Evolutionary conservation across 352 stramenopile genomes (phyloP).

Genomic region (Phytophthora citricola): DNA sequence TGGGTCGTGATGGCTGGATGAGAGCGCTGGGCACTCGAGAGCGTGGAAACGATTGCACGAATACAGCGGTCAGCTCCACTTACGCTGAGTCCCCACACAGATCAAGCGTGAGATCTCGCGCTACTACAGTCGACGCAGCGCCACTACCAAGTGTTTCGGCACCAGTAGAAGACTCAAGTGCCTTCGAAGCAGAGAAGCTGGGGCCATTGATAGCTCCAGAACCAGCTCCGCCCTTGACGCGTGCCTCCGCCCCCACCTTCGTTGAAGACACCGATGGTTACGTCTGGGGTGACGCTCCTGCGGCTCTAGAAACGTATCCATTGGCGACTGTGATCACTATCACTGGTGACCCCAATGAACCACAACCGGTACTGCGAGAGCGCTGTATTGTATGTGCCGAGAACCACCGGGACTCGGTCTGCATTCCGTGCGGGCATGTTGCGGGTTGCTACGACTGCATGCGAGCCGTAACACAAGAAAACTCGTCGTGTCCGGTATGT

Average conservation of each 20-base stretch:
- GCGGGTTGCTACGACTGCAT: slow-evolving; percentile 64
- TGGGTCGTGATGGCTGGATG: slow-evolving; percentile 49
- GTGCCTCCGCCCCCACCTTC: slow-evolving; percentile 33
- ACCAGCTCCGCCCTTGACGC: slow-evolving; percentile 2
- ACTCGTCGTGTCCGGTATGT: slow-evolving; percentile 57
- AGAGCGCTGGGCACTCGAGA: slow-evolving; percentile 32
- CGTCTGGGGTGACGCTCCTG: slow-evolving; percentile 18
- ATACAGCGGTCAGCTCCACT: slow-evolving; percentile 17
- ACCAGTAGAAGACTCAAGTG: slow-evolving; percentile 1
- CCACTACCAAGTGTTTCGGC: neutral
- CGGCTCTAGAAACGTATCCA: slow-evolving; percentile 18
- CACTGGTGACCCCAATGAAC: slow-evolving; percentile 30
- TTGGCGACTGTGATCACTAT: slow-evolving; percentile 35
- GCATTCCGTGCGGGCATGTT: slow-evolving; percentile 68
- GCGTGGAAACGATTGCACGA: slow-evolving; percentile 17
- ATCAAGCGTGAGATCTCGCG: slow-evolving; percentile 12
- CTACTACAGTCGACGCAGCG: slow-evolving; percentile 9
- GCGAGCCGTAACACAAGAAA: slow-evolving; percentile 33
- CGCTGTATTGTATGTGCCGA: slow-evolving; percentile 65
- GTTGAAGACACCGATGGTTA: slow-evolving; percentile 30
- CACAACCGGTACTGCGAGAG: slow-evolving; percentile 19
- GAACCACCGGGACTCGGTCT: slow-evolving; percentile 54
- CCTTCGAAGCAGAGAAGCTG: slow-evolving; percentile 3
- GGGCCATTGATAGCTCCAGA: slow-evolving; percentile 6
- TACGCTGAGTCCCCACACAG: slow-evolving; percentile 16